Percentiles rank a stretch among this genome's conserved stretches.
These are phyloP conservation scores for Tolypocladium album DNA, from an alignment of 2,329 filamentous ascomycete species.

Conservation along the genomic window DNA sequence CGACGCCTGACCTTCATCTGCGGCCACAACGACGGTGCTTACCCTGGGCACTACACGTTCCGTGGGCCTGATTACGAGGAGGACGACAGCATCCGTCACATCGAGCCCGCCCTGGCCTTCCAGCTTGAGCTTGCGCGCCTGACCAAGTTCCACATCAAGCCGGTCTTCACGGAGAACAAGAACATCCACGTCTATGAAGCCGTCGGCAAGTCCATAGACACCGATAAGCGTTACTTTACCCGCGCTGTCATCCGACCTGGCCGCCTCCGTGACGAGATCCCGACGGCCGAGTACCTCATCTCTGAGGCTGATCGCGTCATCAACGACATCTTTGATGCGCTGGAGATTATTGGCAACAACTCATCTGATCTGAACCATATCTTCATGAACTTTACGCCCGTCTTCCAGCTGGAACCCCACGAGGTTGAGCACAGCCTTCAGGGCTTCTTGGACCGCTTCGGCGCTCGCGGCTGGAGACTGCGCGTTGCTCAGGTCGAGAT, in stretches of 20 bases:
- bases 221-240: conserved; percentile 97
- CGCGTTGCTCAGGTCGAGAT: conserved; percentile 97
- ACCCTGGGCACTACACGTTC: conserved; percentile 98
- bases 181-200: conserved; percentile 99
- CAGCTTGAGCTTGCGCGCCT: conserved; percentile 92
- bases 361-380: conserved; percentile 99
- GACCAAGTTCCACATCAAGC: conserved; percentile 95
- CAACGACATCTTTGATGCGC: conserved; percentile 93
- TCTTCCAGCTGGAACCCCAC: conserved; percentile 81
- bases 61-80: conserved; percentile 81
- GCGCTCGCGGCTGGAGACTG: conserved; percentile 87
- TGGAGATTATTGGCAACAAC: conserved; percentile 98
- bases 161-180: conserved; percentile 97
- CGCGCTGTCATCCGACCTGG: conserved; percentile 91
- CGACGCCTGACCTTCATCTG: conserved; percentile 94
- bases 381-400: conserved; percentile 98
- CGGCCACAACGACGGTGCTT: conserved; percentile 85
- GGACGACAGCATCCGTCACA: conserved; percentile 94
- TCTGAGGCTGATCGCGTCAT: conserved; percentile 94
- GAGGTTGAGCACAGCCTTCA: conserved; percentile 90
- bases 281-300: conserved; percentile 96
- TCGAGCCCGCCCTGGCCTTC: conserved; percentile 92
- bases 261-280: conserved; percentile 90
- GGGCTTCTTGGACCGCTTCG: conserved; percentile 94
- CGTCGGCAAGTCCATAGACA: conserved; percentile 85